phyloP scores from a whole-genome alignment of 352 stramenopile genomes.

The Globisporangium camurandrum region DNA sequence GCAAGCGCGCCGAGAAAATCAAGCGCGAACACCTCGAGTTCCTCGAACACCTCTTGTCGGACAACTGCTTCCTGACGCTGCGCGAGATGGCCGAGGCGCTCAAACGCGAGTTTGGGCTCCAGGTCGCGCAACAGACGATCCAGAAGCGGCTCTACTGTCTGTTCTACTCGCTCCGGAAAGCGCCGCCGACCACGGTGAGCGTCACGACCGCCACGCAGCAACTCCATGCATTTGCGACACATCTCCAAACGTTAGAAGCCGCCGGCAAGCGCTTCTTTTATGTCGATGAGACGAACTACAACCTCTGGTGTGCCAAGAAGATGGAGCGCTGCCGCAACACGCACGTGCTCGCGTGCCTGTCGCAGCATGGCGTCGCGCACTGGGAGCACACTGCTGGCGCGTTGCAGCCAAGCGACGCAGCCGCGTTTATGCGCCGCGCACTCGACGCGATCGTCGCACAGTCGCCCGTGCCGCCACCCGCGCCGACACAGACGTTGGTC shows the following conservation, averaged over 20 bases:
- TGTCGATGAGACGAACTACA: conserved; percentile 15
- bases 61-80: conserved; percentile 15
- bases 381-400: conserved; percentile 8
- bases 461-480: neutral
- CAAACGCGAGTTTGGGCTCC: conserved; percentile 10
- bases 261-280: conserved; percentile 12
- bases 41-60: conserved; percentile 11
- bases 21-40: conserved; percentile 14
- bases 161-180: conserved; percentile 13
- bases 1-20: conserved; percentile 17
- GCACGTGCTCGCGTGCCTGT: conserved; percentile 14
- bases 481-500: too few relatives aligned
- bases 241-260: neutral
- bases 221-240: conserved; percentile 1
- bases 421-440: conserved; percentile 8
- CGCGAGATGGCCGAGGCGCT: conserved; percentile 13
- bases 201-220: neutral
- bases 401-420: conserved; percentile 3
- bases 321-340: conserved; percentile 15
- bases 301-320: conserved; percentile 14
- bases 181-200: neutral
- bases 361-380: conserved; percentile 4
- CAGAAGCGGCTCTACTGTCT: conserved; percentile 12
- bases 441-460: conserved; percentile 5
- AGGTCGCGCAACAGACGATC: conserved; percentile 13